Evolutionary conservation across 2,329 filamentous ascomycete genomes (phyloP).

Genomic region (Sclerotinia sclerotiorum): DNA sequence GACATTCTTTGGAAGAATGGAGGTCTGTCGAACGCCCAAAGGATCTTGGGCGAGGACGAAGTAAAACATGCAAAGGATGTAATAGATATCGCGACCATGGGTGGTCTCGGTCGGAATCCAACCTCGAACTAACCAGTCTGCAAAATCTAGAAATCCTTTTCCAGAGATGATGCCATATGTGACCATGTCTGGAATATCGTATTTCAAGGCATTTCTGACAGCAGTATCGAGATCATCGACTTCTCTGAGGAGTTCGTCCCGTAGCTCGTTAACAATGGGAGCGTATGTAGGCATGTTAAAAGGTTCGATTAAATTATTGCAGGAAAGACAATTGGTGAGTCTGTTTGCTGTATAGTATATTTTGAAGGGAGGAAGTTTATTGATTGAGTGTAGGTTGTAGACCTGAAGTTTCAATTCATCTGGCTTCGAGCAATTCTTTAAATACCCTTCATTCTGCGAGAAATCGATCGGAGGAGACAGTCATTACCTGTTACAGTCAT

Average conservation of each 20-base stretch:
- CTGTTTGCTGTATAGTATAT: background rate
- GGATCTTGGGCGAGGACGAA: slow-evolving; percentile 43
- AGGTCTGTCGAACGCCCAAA: slow-evolving; percentile 36
- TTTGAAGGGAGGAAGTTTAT: background rate
- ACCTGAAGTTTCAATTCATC: background rate
- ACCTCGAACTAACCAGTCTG: slow-evolving; percentile 21
- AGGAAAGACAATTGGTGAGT: too few relatives aligned
- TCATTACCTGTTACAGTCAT: background rate
- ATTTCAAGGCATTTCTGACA: slow-evolving; percentile 14
- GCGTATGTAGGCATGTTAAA: slow-evolving; percentile 12
- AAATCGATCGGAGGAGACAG: background rate
- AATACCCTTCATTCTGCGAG: background rate
- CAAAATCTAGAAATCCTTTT: slow-evolving; percentile 18
- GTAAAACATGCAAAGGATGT: slow-evolving; percentile 45
- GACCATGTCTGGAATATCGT: slow-evolving; percentile 11
- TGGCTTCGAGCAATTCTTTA: background rate
- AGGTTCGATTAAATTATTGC: background rate
- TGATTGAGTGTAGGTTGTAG: background rate
- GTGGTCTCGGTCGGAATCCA: slow-evolving; percentile 44
- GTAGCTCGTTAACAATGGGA: slow-evolving; percentile 5
- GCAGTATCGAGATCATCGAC: slow-evolving; percentile 20
- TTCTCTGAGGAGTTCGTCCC: slow-evolving; percentile 18
- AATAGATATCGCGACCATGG: slow-evolving; percentile 43
- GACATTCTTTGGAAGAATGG: slow-evolving; percentile 39
- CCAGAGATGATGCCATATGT: slow-evolving; percentile 10